Evolutionary conservation across 257 asterid genomes (phyloP), one percentile per base, ranked within the genome.

Genomic region (Marsdenia floribunda): DNA sequence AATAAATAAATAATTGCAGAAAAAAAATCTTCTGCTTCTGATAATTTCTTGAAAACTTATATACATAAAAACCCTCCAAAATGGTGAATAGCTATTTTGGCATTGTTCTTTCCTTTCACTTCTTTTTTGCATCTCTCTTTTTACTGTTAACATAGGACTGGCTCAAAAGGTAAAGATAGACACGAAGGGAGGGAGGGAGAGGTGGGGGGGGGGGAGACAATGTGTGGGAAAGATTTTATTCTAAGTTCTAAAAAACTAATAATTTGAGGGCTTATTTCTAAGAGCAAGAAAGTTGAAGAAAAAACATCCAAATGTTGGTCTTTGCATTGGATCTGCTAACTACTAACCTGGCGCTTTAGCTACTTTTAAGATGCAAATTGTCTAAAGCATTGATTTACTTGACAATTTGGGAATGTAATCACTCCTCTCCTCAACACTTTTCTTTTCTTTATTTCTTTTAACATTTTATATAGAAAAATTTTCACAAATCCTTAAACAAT

Each of bases 61-160:
- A 44, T 19, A 5, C 24, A 16, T 53, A 18, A 18, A 49, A 53
- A 5, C 21, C 33, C 33, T 26, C 35, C 68, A 14, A 29, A 33
- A 40, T 21, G 44, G 40, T 67, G 68, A 29, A 52, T 76, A 6
- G 71, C 52, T 69, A 59, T 63, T 38, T 67, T 63, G 66, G 79
- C 42, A 77, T 54, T 73, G 70, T 73, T 72, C 68, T 59, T 54
- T 79, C 70, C 64, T 59, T 54, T 79, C 68, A 52, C 58, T 83
- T 77, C 42, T 47, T 83, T 44, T 66, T 14, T 80, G 83, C 42
- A 69, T 59, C 50, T 64, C 50, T 64, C 86, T 82, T 81, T 85
- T 47, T 12, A 80, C 85, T 84, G 87, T 81, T 71, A 29, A 78
- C 87, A 80, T 84, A 61, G 90, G 82, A 88, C 82, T 70, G 70